phyloP scores from a whole-genome alignment of 164 flowering plant species.

The Cinnamomum chago region DNA sequence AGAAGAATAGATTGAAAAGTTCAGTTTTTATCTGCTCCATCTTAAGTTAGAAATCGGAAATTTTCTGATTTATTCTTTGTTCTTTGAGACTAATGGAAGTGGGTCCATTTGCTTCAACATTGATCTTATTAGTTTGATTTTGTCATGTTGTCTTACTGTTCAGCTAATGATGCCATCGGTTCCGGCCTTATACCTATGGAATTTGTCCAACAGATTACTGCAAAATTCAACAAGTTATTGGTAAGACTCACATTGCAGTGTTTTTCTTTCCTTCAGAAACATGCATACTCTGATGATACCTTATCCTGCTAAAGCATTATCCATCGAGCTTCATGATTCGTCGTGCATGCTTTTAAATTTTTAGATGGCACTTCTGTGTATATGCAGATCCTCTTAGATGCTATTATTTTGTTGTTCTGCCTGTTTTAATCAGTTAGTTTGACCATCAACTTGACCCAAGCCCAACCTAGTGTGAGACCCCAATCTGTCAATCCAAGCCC shows the following conservation, averaged over 20 bases:
- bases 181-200: constrained; percentile 40
- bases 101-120: neutral
- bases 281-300: neutral
- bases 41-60: too few species aligned
- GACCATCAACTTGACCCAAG: too few species aligned
- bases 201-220: constrained; percentile 36
- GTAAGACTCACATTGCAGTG: constrained; percentile 35
- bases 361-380: neutral
- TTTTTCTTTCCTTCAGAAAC: neutral
- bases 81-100: too few species aligned
- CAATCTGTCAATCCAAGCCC: too few species aligned
- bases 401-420: neutral
- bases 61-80: too few species aligned
- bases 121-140: constrained; percentile 2
- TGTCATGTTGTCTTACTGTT: constrained; percentile 10
- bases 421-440: neutral
- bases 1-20: too few species aligned
- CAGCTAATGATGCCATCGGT: constrained; percentile 30
- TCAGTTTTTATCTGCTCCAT: too few species aligned
- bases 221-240: constrained; percentile 66
- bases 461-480: too few species aligned
- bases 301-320: too few species aligned
- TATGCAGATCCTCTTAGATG: neutral
- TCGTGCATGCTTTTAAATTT: too few species aligned
- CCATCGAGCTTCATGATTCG: too few species aligned